phyloP scores from a whole-genome alignment of 805 yeast genomes.

The Maudiozyma turicensis region DNA sequence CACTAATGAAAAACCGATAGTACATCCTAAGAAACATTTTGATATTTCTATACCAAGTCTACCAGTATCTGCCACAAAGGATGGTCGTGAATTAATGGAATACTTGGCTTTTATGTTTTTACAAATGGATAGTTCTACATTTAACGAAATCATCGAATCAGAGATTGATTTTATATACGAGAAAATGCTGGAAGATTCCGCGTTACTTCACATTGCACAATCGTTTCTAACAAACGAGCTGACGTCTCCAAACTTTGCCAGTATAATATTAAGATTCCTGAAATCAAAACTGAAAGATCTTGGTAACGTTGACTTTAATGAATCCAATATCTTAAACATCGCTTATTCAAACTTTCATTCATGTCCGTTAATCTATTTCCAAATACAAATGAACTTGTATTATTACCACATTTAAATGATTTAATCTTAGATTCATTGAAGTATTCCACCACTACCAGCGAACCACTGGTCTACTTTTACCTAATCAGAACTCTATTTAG shows the following conservation, averaged over 20 bases:
- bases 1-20: conserved; percentile 22
- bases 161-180: conserved; percentile 73
- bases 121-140: conserved; percentile 90
- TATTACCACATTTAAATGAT: conserved; percentile 79
- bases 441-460: conserved; percentile 74
- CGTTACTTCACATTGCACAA: conserved; percentile 84
- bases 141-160: conserved; percentile 78
- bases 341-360: conserved; percentile 85
- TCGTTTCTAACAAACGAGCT: conserved; percentile 87
- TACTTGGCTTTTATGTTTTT: conserved; percentile 87
- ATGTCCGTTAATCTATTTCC: conserved; percentile 95
- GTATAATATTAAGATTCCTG: conserved; percentile 68
- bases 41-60: conserved; percentile 72
- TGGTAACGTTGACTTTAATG: conserved; percentile 70
- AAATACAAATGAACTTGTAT: conserved; percentile 71
- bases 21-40: conserved; percentile 31
- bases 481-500: conserved; percentile 82
- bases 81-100: conserved; percentile 93
- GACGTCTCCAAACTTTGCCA: conserved; percentile 88
- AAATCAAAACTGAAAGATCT: conserved; percentile 63
- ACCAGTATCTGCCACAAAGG: conserved; percentile 82
- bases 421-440: conserved; percentile 73
- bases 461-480: conserved; percentile 84
- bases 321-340: conserved; percentile 70
- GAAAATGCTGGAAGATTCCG: conserved; percentile 72